phyloP scores from a whole-genome alignment of 139 green algal species.

The Chlamydomonas sp. region DNA sequence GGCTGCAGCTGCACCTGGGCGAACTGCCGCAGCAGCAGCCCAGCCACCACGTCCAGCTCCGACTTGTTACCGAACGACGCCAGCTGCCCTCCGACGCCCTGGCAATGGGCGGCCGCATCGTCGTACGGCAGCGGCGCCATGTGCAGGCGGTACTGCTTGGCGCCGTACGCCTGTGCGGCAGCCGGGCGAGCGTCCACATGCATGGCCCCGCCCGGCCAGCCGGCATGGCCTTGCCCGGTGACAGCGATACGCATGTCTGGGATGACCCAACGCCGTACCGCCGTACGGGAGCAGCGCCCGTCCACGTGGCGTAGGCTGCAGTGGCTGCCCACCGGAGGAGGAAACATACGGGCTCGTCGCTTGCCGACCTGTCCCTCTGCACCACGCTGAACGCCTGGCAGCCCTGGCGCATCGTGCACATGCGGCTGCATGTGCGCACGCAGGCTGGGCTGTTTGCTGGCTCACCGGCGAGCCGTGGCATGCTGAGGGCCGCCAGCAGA shows the following conservation, averaged over 20 bases:
- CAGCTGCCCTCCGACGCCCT: not conserved
- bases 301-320: no score
- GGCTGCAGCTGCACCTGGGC: not conserved
- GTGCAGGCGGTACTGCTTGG: not conserved
- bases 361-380: no score
- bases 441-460: not conserved
- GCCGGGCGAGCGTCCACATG: not conserved
- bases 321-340: no score
- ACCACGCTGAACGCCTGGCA: not conserved
- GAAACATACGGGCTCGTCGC: no score
- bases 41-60: not conserved
- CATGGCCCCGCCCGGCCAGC: no score
- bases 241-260: no score
- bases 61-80: not conserved
- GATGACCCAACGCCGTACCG: no score
- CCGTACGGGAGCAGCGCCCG: no score
- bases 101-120: not conserved
- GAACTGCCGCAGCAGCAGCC: not conserved
- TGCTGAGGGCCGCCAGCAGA: not conserved
- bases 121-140: not conserved
- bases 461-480: not conserved
- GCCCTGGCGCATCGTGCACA: not conserved
- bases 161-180: not conserved
- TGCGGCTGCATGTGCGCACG: not conserved
- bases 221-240: no score